Percentiles rank a stretch among this genome's conserved stretches.
Evolutionary conservation across 1,284 basidiomycete genomes (phyloP).

Genomic region (Tilletiopsis washingtonensis): DNA sequence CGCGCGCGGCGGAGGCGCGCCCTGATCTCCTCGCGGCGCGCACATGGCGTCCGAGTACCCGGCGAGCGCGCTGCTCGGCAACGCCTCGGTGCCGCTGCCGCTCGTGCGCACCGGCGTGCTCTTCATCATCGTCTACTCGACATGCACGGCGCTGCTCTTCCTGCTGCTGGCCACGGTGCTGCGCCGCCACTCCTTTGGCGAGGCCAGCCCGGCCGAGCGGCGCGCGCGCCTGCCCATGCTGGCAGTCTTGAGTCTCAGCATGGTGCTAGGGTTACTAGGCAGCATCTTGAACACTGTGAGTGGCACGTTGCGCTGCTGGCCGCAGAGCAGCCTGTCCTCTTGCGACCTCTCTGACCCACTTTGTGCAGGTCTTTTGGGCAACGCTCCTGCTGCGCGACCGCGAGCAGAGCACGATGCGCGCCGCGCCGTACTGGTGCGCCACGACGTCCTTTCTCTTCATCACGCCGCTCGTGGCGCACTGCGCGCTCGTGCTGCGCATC

Average conservation of each 20-base stretch:
- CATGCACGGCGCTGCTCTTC: conserved; percentile 27
- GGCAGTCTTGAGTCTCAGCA: conserved; percentile 21
- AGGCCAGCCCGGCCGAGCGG: no score
- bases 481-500: conserved; percentile 22
- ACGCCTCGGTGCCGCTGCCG: conserved; percentile 13
- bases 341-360: no score
- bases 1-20: no score
- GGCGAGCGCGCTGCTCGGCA: no score
- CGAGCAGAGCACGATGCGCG: conserved; percentile 13
- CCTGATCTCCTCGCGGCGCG: no score
- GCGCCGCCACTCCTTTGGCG: conserved; percentile 23
- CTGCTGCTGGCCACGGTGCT: conserved; percentile 23
- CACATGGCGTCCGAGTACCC: no score
- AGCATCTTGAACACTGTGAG: conserved; percentile 23
- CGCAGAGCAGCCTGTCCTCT: background rate
- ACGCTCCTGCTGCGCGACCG: conserved; percentile 21
- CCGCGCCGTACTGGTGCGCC: conserved; percentile 2
- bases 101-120: conserved; percentile 24
- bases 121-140: conserved; percentile 33
- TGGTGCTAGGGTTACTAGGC: conserved; percentile 24
- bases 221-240: conserved; percentile 14
- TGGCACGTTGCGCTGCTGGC: background rate
- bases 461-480: conserved; percentile 22
- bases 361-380: conserved; percentile 22
- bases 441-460: conserved; percentile 22